These are phyloP conservation scores for Asterophora lycoperdoides DNA, from an alignment of 768 basidiomycete genomes.

Conservation along the genomic window DNA sequence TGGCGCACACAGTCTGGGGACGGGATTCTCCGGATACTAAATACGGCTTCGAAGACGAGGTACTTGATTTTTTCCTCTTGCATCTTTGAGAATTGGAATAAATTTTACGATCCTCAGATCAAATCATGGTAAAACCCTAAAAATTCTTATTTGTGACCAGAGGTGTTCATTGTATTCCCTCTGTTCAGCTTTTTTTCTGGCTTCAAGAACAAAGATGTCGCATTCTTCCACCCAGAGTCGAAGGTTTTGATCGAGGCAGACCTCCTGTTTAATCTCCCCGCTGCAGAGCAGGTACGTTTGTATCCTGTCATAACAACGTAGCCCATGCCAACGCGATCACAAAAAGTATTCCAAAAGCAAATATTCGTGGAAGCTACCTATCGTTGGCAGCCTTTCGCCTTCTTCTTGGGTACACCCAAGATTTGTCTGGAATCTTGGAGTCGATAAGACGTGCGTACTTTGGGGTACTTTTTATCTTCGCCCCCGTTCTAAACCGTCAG, in stretches of 20 bases:
- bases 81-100: background rate
- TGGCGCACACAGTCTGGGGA: slow-evolving; percentile 40
- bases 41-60: slow-evolving; percentile 71
- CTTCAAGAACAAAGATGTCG: slow-evolving; percentile 69
- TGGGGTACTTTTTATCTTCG: background rate
- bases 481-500: background rate
- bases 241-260: slow-evolving; percentile 73
- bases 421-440: slow-evolving; percentile 26
- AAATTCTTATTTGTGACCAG: background rate
- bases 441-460: slow-evolving; percentile 29
- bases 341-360: slow-evolving; percentile 32
- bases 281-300: slow-evolving; percentile 55
- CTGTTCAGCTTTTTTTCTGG: slow-evolving; percentile 54
- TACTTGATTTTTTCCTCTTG: slow-evolving; percentile 9
- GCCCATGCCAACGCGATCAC: background rate
- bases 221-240: slow-evolving; percentile 64
- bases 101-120: slow-evolving; percentile 26
- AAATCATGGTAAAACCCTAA: slow-evolving; percentile 36
- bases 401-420: slow-evolving; percentile 24
- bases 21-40: slow-evolving; percentile 47
- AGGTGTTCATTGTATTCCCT: background rate
- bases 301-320: background rate
- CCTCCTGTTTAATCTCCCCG: slow-evolving; percentile 76
- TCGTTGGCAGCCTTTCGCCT: slow-evolving; percentile 27
- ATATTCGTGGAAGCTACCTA: slow-evolving; percentile 22